Percentiles rank a stretch among this genome's conserved stretches.
These are phyloP conservation scores for Tulasnella sp. DNA, from an alignment of 768 basidiomycete species.

Conservation along the genomic window DNA sequence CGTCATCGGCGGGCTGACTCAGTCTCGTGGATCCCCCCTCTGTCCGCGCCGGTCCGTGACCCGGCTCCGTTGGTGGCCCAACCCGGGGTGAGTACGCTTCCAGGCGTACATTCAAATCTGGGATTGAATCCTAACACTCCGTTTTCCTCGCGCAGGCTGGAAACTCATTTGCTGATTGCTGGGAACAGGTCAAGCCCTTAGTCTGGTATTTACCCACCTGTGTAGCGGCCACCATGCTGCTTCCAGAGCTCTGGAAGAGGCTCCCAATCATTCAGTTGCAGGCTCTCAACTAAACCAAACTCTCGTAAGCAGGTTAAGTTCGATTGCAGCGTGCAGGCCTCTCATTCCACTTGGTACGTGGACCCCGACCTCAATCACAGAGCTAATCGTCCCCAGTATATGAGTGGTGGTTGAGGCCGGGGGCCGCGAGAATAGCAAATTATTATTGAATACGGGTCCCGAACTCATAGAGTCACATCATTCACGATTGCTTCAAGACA, in stretches of 20 bases:
- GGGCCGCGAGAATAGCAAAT: neutral
- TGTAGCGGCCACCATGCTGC: neutral
- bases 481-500: neutral
- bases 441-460: too few relatives aligned
- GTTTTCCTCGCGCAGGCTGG: neutral
- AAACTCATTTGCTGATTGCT: neutral
- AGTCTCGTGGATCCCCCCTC: neutral
- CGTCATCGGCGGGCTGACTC: neutral
- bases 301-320: neutral
- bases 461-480: too few relatives aligned
- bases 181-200: neutral
- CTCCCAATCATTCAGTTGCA: neutral
- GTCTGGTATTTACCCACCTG: neutral
- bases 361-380: neutral
- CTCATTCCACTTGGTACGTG: neutral
- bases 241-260: slow-evolving; percentile 4
- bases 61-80: neutral
- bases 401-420: neutral
- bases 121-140: neutral
- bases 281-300: neutral
- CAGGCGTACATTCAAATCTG: neutral
- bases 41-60: neutral
- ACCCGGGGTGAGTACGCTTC: neutral
- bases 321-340: neutral
- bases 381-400: neutral